Conservation (phyloP, 495 filamentous ascomycete genomes). For the Baudoinia panamericana region DNA sequence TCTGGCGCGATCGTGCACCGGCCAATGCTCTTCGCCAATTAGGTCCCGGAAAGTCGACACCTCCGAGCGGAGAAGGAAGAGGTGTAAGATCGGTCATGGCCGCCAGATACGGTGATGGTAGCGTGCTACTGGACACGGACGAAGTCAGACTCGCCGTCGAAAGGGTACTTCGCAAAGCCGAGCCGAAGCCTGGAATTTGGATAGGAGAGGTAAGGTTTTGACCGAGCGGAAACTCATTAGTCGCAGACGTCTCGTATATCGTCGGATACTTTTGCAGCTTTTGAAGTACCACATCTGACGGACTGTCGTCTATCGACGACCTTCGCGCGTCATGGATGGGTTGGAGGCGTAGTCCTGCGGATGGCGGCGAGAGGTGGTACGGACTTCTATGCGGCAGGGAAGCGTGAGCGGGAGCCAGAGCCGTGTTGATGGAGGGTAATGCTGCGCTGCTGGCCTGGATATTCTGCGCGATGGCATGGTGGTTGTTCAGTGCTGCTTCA, state of each 20-base stretch:
- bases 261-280: constrained; percentile 11
- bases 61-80: constrained; percentile 66
- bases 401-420: not conserved
- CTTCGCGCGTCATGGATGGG: no score
- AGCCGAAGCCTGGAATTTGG: constrained; percentile 2
- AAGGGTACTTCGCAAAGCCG: constrained; percentile 9
- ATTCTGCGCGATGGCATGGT: constrained; percentile 1
- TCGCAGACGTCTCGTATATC: constrained; percentile 15
- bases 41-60: constrained; percentile 50
- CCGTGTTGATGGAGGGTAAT: constrained; percentile 5
- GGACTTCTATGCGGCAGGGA: constrained; percentile 1
- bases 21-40: constrained; percentile 43
- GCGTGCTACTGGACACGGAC: constrained; percentile 45
- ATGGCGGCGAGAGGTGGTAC: no score
- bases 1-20: constrained; percentile 26
- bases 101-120: constrained; percentile 60
- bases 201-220: constrained; percentile 11
- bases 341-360: no score
- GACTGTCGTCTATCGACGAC: no score
- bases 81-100: constrained; percentile 87
- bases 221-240: constrained; percentile 2
- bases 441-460: not conserved
- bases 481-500: not conserved
- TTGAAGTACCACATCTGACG: no score
- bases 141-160: constrained; percentile 28